A percentile compares a stretch with the other conserved stretches of the same genome.
These are phyloP conservation scores for Macrolepiota dolichaula DNA, from an alignment of 768 basidiomycete species.

Conservation along the genomic window DNA sequence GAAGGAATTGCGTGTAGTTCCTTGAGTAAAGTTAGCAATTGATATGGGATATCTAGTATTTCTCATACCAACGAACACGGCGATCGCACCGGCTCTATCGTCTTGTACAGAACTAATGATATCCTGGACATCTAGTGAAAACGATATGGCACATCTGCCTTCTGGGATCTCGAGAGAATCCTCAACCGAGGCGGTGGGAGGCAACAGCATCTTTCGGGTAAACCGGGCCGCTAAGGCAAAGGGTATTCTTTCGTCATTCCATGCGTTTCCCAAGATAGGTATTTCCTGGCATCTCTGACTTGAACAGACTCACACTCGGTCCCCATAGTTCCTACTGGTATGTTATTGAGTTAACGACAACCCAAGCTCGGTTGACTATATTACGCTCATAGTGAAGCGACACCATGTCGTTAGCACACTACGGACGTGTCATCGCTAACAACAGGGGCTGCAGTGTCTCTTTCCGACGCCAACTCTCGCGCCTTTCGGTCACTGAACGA, in stretches of 20 bases:
- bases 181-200: conserved; percentile 37
- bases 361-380: too few species aligned
- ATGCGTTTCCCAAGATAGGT: neutral
- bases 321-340: neutral
- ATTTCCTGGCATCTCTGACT: neutral
- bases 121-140: conserved; percentile 52
- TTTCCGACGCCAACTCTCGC: conserved; percentile 3
- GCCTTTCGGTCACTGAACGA: conserved; percentile 14
- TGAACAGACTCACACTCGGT: neutral
- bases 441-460: neutral
- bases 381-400: neutral
- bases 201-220: conserved; percentile 3
- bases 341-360: neutral
- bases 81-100: conserved; percentile 66
- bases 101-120: conserved; percentile 64
- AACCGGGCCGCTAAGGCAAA: conserved; percentile 1
- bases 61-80: conserved; percentile 64
- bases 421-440: neutral
- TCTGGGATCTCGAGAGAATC: conserved; percentile 36
- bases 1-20: conserved; percentile 82
- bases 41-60: neutral
- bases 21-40: conserved; percentile 19
- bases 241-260: conserved; percentile 3
- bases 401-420: conserved; percentile 1
- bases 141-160: conserved; percentile 58